Evolutionary conservation across 371 early-diverging fungal species (phyloP).

Genomic region (Umbelopsis sp.): DNA sequence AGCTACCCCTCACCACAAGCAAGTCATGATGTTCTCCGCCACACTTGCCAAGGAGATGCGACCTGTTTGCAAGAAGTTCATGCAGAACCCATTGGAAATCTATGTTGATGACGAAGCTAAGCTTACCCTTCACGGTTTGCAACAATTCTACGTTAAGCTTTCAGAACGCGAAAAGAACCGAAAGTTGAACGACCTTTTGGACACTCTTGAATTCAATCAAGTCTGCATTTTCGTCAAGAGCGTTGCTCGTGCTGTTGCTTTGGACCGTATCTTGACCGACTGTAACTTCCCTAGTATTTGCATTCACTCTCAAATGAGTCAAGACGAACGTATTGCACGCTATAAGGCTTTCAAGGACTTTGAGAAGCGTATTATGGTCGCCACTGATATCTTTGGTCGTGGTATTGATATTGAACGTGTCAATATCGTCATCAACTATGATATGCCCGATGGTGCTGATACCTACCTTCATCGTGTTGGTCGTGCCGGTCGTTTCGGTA

Average conservation of each 20-base stretch:
- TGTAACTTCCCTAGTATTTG: constrained; percentile 95
- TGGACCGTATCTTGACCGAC: constrained; percentile 85
- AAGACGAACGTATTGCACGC: constrained; percentile 90
- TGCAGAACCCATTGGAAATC: constrained; percentile 97
- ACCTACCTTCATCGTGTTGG: constrained; percentile 98
- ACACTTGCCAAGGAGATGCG: constrained; percentile 94
- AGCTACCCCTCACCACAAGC: constrained; percentile 94
- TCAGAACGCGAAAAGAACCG: constrained; percentile 92
- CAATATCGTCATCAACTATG: constrained; percentile 99
- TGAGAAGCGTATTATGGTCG: constrained; percentile 94
- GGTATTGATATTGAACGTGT: constrained; percentile 99
- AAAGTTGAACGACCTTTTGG: constrained; percentile 92
- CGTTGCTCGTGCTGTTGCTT: constrained; percentile 84
- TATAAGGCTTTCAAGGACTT: constrained; percentile 97
- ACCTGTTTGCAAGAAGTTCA: constrained; percentile 93
- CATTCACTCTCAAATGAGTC: constrained; percentile 90
- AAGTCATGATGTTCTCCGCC: constrained; percentile 98
- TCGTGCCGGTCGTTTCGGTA: constrained; percentile 99
- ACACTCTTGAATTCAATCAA: constrained; percentile 95
- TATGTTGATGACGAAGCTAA: constrained; percentile 99
- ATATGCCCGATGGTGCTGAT: constrained; percentile 95
- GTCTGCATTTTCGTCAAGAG: constrained; percentile 98
- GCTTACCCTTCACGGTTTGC: constrained; percentile 96
- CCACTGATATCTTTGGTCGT: constrained; percentile 98
- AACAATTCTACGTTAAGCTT: constrained; percentile 93